Evolutionary conservation across 805 yeast species (phyloP), one percentile per base, ranked within the genome.

Genomic region (Candida ponderosae): DNA sequence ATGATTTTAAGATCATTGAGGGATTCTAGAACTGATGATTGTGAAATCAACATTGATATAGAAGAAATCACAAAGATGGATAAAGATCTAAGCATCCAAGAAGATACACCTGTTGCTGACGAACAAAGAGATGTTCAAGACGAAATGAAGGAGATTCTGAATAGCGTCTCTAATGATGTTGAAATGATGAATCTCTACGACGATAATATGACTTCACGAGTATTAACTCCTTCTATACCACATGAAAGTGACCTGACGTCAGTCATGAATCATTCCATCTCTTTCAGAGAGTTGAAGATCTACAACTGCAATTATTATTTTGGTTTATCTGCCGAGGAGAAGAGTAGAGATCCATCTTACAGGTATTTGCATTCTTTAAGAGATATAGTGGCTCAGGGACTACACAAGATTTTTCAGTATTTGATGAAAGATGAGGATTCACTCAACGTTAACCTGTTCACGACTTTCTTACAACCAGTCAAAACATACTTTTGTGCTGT

Each of bases 401-500:
- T 89, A 38, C 95, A 84, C 50, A 62, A 64, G 5, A 54, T 84
- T 5, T 72, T 67, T 38, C 48, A 57, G 8, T 71, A 68, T 44
- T 57, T 87, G 39, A 48, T 59, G 6, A 55, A 63, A 2, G 59
- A 72, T 35, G 77, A 72, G 30, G 87, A 84, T 41, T 13, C 28
- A 7, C 14, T 24, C 14, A 81, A 85, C 42, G 72, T 82, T 7
- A 72, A 74, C 11, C 53, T 82, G 6, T 71, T 79, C 52, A 76
- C 76, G 42, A 73, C 76, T 33, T 66, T 81, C 26, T 59, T 87
- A 24, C 74, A 76, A 49, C 78, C 81, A 4, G 53, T 81, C 32
- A 76, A 81, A 43, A 74, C 81, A 6, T 93, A 94, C 86, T 79
- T 81, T 47, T 67, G 81, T 19, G 93, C 87, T 51, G 81, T 81